Conservation (phyloP, 345 rosid species). For the Pistacia atlantica region DNA sequence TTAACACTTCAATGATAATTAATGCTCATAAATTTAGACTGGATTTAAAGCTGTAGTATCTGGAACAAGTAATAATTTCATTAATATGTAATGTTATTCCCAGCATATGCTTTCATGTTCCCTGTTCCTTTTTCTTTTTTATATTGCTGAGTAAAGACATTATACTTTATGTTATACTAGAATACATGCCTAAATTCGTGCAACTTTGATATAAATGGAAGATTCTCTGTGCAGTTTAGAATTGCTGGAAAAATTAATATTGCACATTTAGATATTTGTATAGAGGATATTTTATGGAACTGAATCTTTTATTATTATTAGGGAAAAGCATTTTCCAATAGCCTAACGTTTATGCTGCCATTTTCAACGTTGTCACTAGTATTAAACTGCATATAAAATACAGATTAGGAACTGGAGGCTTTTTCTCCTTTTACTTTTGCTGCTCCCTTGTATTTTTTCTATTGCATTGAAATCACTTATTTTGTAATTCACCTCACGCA, state of each 20-base stretch:
- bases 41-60: neutral
- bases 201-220: constrained; percentile 25
- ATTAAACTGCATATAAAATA: constrained; percentile 12
- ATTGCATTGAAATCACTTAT: constrained; percentile 27
- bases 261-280: constrained; percentile 27
- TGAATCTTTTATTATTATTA: constrained; percentile 24
- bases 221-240: constrained; percentile 40
- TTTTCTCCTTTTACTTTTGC: constrained; percentile 13
- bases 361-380: neutral
- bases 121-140: too few species aligned
- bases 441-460: constrained; percentile 23
- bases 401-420: neutral
- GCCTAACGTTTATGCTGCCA: neutral
- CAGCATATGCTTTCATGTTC: neutral
- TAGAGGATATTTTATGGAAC: constrained; percentile 35
- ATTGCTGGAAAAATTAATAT: constrained; percentile 25
- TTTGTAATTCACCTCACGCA: constrained; percentile 14
- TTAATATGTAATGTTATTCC: neutral
- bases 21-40: neutral
- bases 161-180: neutral
- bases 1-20: neutral
- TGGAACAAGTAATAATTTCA: neutral
- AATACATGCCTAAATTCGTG: neutral
- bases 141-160: neutral
- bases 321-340: neutral